Evolutionary conservation across 495 filamentous ascomycete genomes (phyloP).

Genomic region (Copromyces sp.): DNA sequence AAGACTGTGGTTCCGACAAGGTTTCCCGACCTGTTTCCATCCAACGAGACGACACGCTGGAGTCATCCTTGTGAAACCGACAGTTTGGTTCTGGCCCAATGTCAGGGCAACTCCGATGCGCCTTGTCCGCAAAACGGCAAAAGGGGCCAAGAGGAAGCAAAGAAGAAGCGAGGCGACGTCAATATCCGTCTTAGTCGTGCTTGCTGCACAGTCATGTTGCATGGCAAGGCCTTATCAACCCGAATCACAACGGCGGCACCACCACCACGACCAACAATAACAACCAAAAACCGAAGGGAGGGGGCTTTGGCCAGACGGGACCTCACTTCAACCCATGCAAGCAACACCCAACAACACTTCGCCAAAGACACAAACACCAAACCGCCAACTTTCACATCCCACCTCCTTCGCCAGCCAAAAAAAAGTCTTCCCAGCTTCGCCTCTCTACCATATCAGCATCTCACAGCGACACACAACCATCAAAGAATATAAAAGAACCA

Average conservation of each 20-base stretch:
- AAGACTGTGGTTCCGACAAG: not conserved
- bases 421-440: not conserved
- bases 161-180: not conserved
- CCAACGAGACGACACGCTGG: slow-evolving; percentile 3
- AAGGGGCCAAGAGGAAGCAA: not conserved
- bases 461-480: not conserved
- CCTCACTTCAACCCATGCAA: not conserved
- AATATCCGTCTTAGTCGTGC: not conserved
- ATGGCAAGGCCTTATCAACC: not conserved
- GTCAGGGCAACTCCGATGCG: not conserved
- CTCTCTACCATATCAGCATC: not conserved
- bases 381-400: not conserved
- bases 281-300: not conserved
- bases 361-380: not conserved
- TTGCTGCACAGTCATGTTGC: not conserved
- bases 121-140: not conserved
- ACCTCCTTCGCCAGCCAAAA: not conserved
- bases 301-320: not conserved
- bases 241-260: not conserved
- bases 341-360: not conserved
- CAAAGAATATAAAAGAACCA: not conserved
- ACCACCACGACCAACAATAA: not conserved
- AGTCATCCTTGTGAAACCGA: slow-evolving; percentile 9
- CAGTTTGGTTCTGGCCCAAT: not conserved
- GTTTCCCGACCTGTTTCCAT: not conserved